Base-by-base conservation (phyloP, 495 filamentous ascomycete species). In the Corynascus novoguineensis region DNA sequence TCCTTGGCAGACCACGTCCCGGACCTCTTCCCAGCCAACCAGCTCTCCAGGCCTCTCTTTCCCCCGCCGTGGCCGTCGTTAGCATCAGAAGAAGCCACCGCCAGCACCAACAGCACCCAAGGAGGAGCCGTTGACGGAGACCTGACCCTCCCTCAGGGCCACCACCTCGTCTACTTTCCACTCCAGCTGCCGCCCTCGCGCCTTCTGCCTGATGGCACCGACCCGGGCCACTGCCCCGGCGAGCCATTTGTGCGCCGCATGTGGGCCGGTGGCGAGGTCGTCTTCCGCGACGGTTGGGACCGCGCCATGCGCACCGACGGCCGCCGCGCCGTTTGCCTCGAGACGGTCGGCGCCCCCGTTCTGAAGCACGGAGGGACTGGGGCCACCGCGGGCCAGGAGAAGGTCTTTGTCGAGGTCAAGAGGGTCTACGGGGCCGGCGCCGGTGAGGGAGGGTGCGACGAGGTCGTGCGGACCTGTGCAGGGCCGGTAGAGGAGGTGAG, bases 121-220 rank as follows among this genome's bases (percentile, higher is more conserved):
- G 1, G 12, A 46, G 42, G 8, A 15, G 24, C 22, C 2, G 1
- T 1, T 2, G 11, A 46, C 4, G 25, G 28, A 3, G 17, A 22
- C 19, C 4, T 15, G 11, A 17, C 25, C 4, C 60, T 89, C 0
- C 85, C 84, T 0, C 76, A 80, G 3, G 87, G 84, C 10, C 84
- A 90, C 66, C 87, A 92, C 60, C 73, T 89, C 10, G 78, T 83
- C 24, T 87, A 91, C 70, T 90, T 88, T 71, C 84, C 86, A 1
- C 78, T 84, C 0, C 75, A 78, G 35, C 75, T 81, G 46, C 68
- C 77, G 2, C 73, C 80, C 55, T 69, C 63, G 15, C 64, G 78
- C 3, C 78, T 92, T 4, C 78, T 84, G 1, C 63, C 69, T 3
- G 89, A 95, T 69, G 89, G 89, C 32, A 88, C 87, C 1, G 89